Evolutionary conservation across 2,329 filamentous ascomycete genomes (phyloP), one percentile per base, ranked within the genome.

Genomic region (Sporothrix luriei): DNA sequence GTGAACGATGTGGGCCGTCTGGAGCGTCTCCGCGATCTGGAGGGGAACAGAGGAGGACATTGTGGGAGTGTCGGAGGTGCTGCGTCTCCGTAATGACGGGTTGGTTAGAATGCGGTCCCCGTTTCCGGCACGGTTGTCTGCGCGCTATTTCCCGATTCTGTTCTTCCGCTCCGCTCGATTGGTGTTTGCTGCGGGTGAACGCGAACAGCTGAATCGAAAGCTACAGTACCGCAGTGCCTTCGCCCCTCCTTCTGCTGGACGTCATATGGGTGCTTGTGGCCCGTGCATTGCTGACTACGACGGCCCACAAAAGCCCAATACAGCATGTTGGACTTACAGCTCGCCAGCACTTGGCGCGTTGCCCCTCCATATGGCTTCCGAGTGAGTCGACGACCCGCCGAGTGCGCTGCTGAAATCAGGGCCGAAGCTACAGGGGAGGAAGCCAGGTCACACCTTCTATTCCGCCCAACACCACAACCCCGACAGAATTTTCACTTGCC

Each of bases 11-110:
- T 91, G 91, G 46, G 89, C 91, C 19, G 91, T 89, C 79, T 97
- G 94, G 73, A 97, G 82, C 46, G 90, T 90, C 75, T 92, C 91
- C 59, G 92, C 91, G 70, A 94, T 81, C 77, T 95, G 88, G 29
- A 88, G 80, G 33, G 88, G 84, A 21, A 87, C 78, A n/a, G 85
- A 84, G 38, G 81, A 80, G 46, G 84, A 78, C 85, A 90, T 90
- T 70, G 66, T 75, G 68, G 43, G 16, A 55, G 67, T 57, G 43
- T 26, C 14, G 46, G 19, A 1, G 33, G 26, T 26, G 61, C 21
- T 3, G 40, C 19, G 57, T 4, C 3, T 46, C 19, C 16, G 16
- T 38, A 29, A 19, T 9, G 21, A 59, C 13, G 14, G n/a, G 21
- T 10, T 43, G 11, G 19, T 24, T 46, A 10, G 6, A 16, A 14